These are phyloP conservation scores for Podila horticola DNA, from an alignment of 192 early-diverging fungal species.

Conservation along the genomic window DNA sequence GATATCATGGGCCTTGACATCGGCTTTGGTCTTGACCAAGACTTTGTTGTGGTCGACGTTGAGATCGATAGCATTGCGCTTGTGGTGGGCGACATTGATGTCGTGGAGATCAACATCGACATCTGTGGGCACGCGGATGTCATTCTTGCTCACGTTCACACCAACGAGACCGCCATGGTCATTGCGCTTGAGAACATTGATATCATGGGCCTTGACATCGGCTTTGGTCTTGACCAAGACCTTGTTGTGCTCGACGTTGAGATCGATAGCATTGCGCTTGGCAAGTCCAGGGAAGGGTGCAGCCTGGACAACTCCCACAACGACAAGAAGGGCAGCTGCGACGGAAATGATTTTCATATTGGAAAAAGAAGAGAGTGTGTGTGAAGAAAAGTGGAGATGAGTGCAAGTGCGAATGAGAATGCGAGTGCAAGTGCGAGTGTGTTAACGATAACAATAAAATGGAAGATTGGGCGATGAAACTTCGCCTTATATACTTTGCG, in stretches of 20 bases:
- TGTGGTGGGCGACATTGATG: not conserved
- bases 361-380: not conserved
- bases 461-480: too few species aligned
- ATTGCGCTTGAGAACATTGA: conserved; percentile 16
- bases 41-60: not conserved
- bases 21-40: not conserved
- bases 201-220: not conserved
- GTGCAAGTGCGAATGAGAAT: not conserved
- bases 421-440: not conserved
- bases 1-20: not conserved
- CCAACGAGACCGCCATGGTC: not conserved
- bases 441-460: too few species aligned
- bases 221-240: not conserved
- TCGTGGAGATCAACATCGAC: too few species aligned
- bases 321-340: conserved; percentile 4
- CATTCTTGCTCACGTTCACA: not conserved
- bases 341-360: conserved; percentile 32
- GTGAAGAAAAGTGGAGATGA: not conserved
- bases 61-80: not conserved
- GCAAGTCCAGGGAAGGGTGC: not conserved
- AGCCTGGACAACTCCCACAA: conserved; percentile 10
- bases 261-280: not conserved
- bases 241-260: not conserved
- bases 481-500: too few species aligned
- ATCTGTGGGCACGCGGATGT: not conserved